Conservation (phyloP, 257 asterid species). For the Capsicum rhomboideum region DNA sequence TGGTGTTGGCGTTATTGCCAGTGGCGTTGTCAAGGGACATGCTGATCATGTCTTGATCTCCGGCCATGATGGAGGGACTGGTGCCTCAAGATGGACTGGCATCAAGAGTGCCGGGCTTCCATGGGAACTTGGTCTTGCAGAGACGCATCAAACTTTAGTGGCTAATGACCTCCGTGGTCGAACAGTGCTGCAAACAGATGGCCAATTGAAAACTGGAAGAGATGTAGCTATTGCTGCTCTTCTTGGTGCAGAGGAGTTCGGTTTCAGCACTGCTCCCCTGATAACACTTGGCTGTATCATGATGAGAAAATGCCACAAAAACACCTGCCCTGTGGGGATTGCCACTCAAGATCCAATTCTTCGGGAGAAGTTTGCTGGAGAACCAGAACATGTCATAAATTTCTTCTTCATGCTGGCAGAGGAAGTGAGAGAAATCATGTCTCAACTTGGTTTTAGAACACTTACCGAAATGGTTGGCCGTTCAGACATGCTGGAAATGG, state of each 20-base stretch:
- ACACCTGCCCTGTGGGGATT: conserved; percentile 98
- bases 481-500: conserved; percentile 89
- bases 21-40: conserved; percentile 98
- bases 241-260: conserved; percentile 99
- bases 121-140: conserved; percentile 99
- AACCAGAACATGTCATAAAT: conserved; percentile 95
- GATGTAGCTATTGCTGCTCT: conserved; percentile 97
- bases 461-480: conserved; percentile 94
- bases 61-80: conserved; percentile 99
- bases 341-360: conserved; percentile 99
- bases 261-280: conserved; percentile 98
- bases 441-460: conserved; percentile 79
- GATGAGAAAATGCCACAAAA: conserved; percentile 99
- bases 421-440: conserved; percentile 93
- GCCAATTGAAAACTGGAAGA: conserved; percentile 96
- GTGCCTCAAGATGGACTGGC: conserved; percentile 99
- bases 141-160: conserved; percentile 96
- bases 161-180: conserved; percentile 99
- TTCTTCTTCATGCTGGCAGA: conserved; percentile 98
- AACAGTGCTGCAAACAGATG: conserved; percentile 90
- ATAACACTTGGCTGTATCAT: conserved; percentile 95
- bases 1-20: conserved; percentile 98
- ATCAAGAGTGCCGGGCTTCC: conserved; percentile 99
- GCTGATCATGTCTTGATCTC: conserved; percentile 97
- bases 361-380: conserved; percentile 91